Percentiles rank a stretch among this genome's conserved stretches.
Conservation (phyloP, 1,284 basidiomycete species). For the Phellopilus nigrolimitatus region DNA sequence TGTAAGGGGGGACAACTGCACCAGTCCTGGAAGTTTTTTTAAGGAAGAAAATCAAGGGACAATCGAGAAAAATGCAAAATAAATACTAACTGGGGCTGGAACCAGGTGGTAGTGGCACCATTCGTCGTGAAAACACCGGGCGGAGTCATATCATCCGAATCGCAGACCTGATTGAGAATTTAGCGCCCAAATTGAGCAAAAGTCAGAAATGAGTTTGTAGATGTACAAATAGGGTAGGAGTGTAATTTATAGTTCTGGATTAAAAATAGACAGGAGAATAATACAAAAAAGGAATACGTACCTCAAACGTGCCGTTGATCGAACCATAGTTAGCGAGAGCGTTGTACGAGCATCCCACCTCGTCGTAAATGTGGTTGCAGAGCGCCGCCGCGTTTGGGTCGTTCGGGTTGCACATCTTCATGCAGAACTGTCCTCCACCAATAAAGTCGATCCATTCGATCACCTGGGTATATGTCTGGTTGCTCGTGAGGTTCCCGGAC, state of each 20-base stretch:
- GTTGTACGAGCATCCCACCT: slow-evolving; percentile 22
- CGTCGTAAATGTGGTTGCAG: slow-evolving; percentile 24
- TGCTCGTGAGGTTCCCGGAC: slow-evolving; percentile 22
- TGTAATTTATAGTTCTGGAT: no score
- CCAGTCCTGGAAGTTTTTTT: background rate
- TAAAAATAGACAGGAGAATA: no score
- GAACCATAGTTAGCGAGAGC: slow-evolving; percentile 20
- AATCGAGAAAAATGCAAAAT: background rate
- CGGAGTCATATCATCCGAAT: slow-evolving; percentile 29
- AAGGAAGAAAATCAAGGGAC: background rate
- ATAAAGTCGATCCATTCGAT: slow-evolving; percentile 34
- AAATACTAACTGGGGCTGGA: slow-evolving; percentile 13
- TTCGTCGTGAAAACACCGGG: slow-evolving; percentile 20
- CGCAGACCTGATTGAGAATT: no score
- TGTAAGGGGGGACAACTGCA: slow-evolving; percentile 29
- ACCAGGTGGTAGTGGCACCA: slow-evolving; percentile 20
- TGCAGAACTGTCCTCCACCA: slow-evolving; percentile 22
- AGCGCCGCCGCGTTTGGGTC: slow-evolving; percentile 16
- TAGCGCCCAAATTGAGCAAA: background rate
- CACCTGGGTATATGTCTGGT: slow-evolving; percentile 27
- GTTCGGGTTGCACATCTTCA: slow-evolving; percentile 22
- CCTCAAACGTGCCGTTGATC: slow-evolving; percentile 26
- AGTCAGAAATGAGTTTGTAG: background rate
- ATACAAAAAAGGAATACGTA: background rate
- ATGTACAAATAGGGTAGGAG: no score